phyloP scores from a whole-genome alignment of 257 asterid genomes.

The Salvia miltiorrhiza region DNA sequence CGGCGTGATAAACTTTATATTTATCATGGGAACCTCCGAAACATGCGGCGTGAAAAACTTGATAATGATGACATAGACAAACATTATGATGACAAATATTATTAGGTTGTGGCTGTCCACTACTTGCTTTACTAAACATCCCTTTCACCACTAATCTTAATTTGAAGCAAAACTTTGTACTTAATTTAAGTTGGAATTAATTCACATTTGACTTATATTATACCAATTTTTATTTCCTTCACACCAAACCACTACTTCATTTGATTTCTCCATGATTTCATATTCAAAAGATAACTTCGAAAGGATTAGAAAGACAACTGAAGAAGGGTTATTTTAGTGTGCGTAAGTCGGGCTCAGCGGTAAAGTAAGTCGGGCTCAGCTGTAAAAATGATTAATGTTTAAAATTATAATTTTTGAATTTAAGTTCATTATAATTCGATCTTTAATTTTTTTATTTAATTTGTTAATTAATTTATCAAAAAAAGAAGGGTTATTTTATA shows the following conservation, averaged over 20 bases:
- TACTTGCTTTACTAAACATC: neutral
- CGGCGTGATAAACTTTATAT: no score
- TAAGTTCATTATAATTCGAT: no score
- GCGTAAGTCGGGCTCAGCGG: no score
- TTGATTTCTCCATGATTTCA: constrained; percentile 16
- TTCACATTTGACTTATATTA: neutral
- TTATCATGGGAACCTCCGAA: constrained; percentile 23
- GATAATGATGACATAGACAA: neutral
- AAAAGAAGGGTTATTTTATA: no score
- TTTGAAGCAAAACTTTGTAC: neutral
- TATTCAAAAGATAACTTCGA: no score
- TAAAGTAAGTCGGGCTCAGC: no score
- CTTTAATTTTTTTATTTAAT: no score
- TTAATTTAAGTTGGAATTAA: neutral
- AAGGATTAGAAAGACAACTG: neutral
- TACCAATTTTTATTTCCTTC: neutral
- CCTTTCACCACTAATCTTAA: neutral
- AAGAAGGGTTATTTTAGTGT: no score
- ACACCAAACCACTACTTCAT: neutral
- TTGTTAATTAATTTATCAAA: no score
- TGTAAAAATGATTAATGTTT: no score
- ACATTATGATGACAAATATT: constrained; percentile 15
- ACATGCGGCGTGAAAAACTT: constrained; percentile 40
- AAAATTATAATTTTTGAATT: no score
- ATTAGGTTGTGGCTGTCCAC: constrained; percentile 2